Base-by-base conservation (phyloP, 2,329 filamentous ascomycete species). In the Penicillium griseofulvum region DNA sequence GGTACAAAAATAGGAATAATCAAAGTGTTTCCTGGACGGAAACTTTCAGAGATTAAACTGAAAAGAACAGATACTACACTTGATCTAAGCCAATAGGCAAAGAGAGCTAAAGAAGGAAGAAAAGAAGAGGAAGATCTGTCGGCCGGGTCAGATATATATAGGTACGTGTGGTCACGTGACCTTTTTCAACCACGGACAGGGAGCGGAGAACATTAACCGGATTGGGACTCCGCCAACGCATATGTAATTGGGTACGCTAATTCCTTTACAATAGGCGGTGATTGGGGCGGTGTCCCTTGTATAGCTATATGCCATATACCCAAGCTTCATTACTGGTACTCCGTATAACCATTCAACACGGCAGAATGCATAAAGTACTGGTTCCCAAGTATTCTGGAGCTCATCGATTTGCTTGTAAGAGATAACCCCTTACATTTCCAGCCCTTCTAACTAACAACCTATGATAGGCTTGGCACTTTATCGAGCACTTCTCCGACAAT, bases 11-110 rank as follows among this genome's bases (percentile, higher is more conserved):
- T 90, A 82, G 81, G 86, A 84, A 84, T 89, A 91, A 91, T 89
- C 86, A 84, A 80, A 80, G 82, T 83, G 80, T 80, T 79, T 79
- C 80, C 85, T 81, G 79, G 89, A 83, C 37, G 85, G 81, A 79
- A 80, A 81, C 82, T 90, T 89, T 87, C 87, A 91, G 88, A 87
- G 86, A 90, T 91, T 91, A 92, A 91, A 90, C 88, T 91, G 86
- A 90, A 88, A 90, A 91, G 88, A 91, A 91, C 89, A 93, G 91
- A 93, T 90, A 90, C 87, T 90, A 90, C 87, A 90, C 87, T 89
- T 90, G 87, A 90, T 90, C 87, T 90, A 88, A 89, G 84, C 84
- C 75, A 74, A 80, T 81, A 77, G 76, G 78, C 74, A 76, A 76
- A 74, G 73, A 76, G 75, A 78, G 75, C 75, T 77, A 67, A 66